Base-by-base conservation (phyloP, 2,329 filamentous ascomycete species). In the Aspergillus pseudoterreus region DNA sequence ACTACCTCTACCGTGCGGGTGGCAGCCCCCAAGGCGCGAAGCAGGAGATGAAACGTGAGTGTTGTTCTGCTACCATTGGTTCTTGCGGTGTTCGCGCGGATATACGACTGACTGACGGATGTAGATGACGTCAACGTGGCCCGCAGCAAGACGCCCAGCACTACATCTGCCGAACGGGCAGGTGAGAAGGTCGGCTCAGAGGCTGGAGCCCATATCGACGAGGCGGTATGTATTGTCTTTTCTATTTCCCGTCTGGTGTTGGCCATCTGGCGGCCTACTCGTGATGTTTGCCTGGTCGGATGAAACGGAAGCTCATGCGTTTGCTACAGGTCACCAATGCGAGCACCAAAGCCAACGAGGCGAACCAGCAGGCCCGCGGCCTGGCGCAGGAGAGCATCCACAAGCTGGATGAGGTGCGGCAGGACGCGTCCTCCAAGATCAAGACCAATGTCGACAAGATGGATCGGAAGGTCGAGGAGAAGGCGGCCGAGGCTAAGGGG, bases 1-100 rank as follows among this genome's bases (percentile, higher is more conserved):
- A 96, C 80, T 97, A 97, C 78, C 82, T 97, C 57, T 99, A 95
- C 79, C 80, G 75, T 47, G 87, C 92, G 14, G 92, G 92, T 55
- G 92, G 92, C 52, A 82, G 84, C 70, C 80, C 90, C 47, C 89
- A 87, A 72, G 84, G 82, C 45, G 92, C 92, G n/a, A 84, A 91
- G 80, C 88, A 92, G 79, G 80, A 94, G 71, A 81, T 88, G 61
- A 88, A 96, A 78, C 82, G 92, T 96, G 76, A 43, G 84, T 76
- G 21, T 15, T 6, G 42, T 12, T 45, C 21, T 15, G 38, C 21
- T 15, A 36, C 17, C 27, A 17, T 27, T 15, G 11, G n/a, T 12
- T 33, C 39, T 35, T 24, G 30, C 22, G 6, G 3, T 36, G 9
- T 21, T 33, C 15, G 22, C 22, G 22, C 22, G 22, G 22, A 8